Evolutionary conservation across 1,139 yeast species (phyloP).

Genomic region (Yamadazyma conglobata): DNA sequence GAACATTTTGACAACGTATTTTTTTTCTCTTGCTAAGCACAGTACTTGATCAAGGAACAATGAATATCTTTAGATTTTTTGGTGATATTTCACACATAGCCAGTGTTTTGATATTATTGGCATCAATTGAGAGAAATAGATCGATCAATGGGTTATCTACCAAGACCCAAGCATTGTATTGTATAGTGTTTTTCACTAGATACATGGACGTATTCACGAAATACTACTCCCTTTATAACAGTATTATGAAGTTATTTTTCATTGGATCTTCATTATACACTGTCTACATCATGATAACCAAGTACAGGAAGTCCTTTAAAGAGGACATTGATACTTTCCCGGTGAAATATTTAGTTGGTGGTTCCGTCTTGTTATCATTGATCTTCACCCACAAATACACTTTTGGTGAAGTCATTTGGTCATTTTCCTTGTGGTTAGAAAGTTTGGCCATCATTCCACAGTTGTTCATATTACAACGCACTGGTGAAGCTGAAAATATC

Average conservation of each 20-base stretch:
- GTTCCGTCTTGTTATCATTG: constrained; percentile 57
- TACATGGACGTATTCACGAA: constrained; percentile 67
- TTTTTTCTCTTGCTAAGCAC: too few species aligned
- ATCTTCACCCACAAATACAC: constrained; percentile 66
- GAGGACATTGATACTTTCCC: constrained; percentile 69
- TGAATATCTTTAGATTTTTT: constrained; percentile 54
- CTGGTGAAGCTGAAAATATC: constrained; percentile 84
- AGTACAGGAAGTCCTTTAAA: constrained; percentile 55
- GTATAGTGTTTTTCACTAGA: constrained; percentile 73
- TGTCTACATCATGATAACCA: constrained; percentile 63
- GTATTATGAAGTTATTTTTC: constrained; percentile 77
- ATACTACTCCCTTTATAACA: constrained; percentile 68
- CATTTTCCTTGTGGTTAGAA: constrained; percentile 83
- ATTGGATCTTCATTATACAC: constrained; percentile 73
- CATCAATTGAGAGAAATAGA: constrained; percentile 60
- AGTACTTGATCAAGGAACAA: too few species aligned
- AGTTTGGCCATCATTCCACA: constrained; percentile 91
- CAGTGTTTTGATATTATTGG: constrained; percentile 71
- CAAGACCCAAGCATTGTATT: constrained; percentile 82
- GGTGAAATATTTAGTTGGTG: constrained; percentile 65
- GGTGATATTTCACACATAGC: constrained; percentile 84
- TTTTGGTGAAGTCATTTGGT: constrained; percentile 63
- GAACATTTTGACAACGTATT: too few species aligned
- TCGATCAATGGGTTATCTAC: constrained; percentile 83
- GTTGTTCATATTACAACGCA: constrained; percentile 80